These are phyloP conservation scores for Amauroascus verrucosus DNA, from an alignment of 2,329 filamentous ascomycete species.

Conservation along the genomic window DNA sequence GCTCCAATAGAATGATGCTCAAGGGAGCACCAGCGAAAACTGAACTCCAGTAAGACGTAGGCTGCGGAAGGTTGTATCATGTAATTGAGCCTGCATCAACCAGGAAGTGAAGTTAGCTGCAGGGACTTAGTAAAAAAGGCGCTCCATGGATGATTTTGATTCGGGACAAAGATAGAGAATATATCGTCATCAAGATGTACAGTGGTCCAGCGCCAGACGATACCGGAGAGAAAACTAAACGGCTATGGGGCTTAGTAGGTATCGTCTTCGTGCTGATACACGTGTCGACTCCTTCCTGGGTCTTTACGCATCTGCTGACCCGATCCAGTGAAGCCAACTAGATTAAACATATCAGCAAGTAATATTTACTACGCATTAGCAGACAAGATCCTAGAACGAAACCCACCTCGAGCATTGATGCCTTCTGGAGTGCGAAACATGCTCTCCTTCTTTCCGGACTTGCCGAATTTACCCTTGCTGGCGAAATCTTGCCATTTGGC, in stretches of 20 bases:
- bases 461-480: constrained; percentile 57
- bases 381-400: constrained; percentile 7
- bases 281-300: constrained; percentile 66
- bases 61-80: not conserved
- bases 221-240: not conserved
- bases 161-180: not conserved
- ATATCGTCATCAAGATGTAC: not conserved
- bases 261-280: constrained; percentile 69
- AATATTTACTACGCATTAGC: not conserved
- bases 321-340: constrained; percentile 93
- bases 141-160: constrained; percentile 1
- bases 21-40: constrained; percentile 1
- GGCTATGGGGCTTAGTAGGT: constrained; percentile 38
- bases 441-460: constrained; percentile 73
- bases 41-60: constrained; percentile 1
- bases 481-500: constrained; percentile 92
- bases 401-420: constrained; percentile 70
- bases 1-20: not conserved
- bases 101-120: constrained; percentile 11
- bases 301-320: constrained; percentile 96
- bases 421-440: constrained; percentile 93
- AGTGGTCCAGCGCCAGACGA: not conserved
- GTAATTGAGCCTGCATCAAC: constrained; percentile 7
- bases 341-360: constrained; percentile 15
- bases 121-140: not conserved